These are phyloP conservation scores for Yamadazyma philogaea DNA, from an alignment of 805 yeast species.

Conservation along the genomic window DNA sequence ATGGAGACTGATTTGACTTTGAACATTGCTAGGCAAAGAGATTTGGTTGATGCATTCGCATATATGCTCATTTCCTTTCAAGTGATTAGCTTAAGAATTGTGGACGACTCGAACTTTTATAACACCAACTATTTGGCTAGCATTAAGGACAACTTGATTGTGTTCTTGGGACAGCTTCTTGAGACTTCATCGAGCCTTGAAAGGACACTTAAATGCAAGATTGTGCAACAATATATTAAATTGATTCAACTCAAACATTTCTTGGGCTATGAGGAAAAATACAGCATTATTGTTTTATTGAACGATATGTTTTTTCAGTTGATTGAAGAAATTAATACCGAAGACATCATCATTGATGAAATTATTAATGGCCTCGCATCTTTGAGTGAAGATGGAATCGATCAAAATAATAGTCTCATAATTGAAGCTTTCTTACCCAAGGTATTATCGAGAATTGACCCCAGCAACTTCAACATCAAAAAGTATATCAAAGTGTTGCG, in stretches of 20 bases:
- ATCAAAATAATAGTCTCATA: slow-evolving; percentile 10
- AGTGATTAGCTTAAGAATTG: slow-evolving; percentile 19
- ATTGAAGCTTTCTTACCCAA: slow-evolving; percentile 29
- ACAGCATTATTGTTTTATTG: slow-evolving; percentile 61
- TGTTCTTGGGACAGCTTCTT: slow-evolving; percentile 65
- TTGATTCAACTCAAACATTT: slow-evolving; percentile 50
- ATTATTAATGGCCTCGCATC: slow-evolving; percentile 49
- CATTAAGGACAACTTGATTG: slow-evolving; percentile 65
- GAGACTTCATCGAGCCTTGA: slow-evolving; percentile 66
- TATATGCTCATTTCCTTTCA: slow-evolving; percentile 49
- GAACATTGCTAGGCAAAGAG: slow-evolving; percentile 57
- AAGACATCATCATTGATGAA: slow-evolving; percentile 49
- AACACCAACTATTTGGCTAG: slow-evolving; percentile 35
- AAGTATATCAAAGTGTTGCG: slow-evolving; percentile 16
- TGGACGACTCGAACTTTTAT: slow-evolving; percentile 10
- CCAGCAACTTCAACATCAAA: slow-evolving; percentile 23
- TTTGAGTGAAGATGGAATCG: slow-evolving; percentile 33
- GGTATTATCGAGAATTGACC: slow-evolving; percentile 16
- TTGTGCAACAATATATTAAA: slow-evolving; percentile 62
- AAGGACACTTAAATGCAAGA: slow-evolving; percentile 62
- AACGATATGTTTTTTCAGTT: slow-evolving; percentile 48
- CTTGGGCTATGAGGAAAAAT: slow-evolving; percentile 52
- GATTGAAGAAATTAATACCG: slow-evolving; percentile 37
- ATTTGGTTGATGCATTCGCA: slow-evolving; percentile 57
- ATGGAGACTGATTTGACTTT: slow-evolving; percentile 25